Base-by-base conservation (phyloP, 208 protist species). In the Leishmania braziliensis region DNA sequence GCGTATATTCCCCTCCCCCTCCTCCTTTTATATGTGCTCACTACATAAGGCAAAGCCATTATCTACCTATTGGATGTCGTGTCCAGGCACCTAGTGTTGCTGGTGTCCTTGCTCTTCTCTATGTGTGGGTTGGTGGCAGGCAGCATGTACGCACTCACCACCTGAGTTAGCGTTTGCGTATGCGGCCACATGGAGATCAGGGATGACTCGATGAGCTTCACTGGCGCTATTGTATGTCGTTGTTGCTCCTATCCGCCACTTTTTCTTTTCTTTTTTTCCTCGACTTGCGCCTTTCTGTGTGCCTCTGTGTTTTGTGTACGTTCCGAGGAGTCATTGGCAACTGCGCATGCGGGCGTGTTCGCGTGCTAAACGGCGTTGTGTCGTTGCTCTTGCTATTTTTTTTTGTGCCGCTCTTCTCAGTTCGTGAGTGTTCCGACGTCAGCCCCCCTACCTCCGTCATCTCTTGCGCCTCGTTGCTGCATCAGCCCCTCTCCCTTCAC, bases 261-360 rank as follows among this genome's bases (percentile, higher is more conserved):
- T 75, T 58, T 29, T 68, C 33, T 65, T 80, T 72, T 54, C n/a
- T 14, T 53, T 54, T 12, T 78, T 20, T 14, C 26, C 54, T n/a
- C 18, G 5, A 36, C 9, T 26, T 70, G 16, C 33, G 51, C 8
- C 60, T 50, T 20, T 16, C 14, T 50, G 48, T 66, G 26, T 65
- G 8, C 10, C 18, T 77, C 8, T 65, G 43, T 12, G 0, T 76
- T 18, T 18, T 51, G 43, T 33, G 70, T 0, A 5, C 48, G 3
- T 43, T 58, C 18, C 43, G 23, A 18, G 70, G 33, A 9, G 23
- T 16, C 33, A 46, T 20, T 23, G 39, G 18, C 29, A 3, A 56
- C 18, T 54, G 53, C 29, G 43, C 26, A 46, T 46, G 33, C 29
- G n/a, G 5, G 48, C 29, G 72, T 63, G 50, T 43, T n/a, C 5